phyloP scores from a whole-genome alignment of 495 filamentous ascomycete genomes.

The Talaromyces thailandensis region DNA sequence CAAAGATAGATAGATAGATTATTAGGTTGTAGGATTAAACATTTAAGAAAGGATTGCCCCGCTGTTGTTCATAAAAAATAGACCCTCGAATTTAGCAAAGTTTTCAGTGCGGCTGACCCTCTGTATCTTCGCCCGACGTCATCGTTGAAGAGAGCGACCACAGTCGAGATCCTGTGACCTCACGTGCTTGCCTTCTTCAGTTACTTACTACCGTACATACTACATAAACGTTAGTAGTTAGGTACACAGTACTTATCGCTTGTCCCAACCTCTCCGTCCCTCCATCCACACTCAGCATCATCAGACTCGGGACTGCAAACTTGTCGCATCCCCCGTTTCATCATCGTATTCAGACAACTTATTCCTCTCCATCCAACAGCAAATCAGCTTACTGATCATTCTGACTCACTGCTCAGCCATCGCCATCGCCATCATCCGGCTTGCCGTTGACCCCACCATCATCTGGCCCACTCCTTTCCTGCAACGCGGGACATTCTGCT shows the following conservation, averaged over 20 bases:
- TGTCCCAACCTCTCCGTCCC: neutral
- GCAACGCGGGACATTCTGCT: neutral
- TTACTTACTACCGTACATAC: too few relatives aligned
- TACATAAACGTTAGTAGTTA: too few relatives aligned
- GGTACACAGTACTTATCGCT: neutral
- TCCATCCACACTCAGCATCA: neutral
- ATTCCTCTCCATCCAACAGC: neutral
- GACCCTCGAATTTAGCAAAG: too few relatives aligned
- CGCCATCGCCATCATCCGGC: neutral
- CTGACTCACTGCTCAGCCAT: slow-evolving; percentile 1
- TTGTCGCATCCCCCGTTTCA: neutral
- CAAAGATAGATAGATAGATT: too few relatives aligned
- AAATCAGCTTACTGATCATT: neutral
- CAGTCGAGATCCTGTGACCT: neutral
- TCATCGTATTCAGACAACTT: neutral
- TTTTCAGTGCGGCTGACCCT: neutral
- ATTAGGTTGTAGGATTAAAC: too few relatives aligned
- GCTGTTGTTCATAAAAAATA: neutral
- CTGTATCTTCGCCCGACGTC: neutral
- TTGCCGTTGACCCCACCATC: slow-evolving; percentile 3
- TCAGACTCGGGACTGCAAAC: neutral
- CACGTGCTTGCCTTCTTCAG: slow-evolving; percentile 3
- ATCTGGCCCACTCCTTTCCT: neutral
- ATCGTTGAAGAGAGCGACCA: neutral
- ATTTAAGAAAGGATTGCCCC: neutral